Evolutionary conservation across 1,284 basidiomycete genomes (phyloP), one percentile per base, ranked within the genome.

Genomic region (Fistulina hepatica): DNA sequence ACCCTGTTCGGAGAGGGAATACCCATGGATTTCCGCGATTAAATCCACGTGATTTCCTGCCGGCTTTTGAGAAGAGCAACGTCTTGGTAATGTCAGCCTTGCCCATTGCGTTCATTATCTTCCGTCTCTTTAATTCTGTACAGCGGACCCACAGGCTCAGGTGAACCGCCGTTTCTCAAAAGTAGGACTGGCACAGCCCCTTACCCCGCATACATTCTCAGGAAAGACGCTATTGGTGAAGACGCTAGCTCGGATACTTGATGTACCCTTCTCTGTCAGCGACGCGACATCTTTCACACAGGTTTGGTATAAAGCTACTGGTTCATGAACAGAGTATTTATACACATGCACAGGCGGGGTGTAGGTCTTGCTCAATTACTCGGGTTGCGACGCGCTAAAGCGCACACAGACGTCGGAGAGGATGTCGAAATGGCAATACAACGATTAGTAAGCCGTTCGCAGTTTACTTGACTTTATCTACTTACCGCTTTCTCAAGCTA

Each of bases 361-460:
- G 20, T 26, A 3, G n/a, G 26, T 25, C 13, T 10, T 13, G 22
- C 34, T 23, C 13, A 21, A 25, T n/a, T 3, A 12, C 16, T 13
- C 17, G 15, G 25, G 9, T 17, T 15, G 15, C 21, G 21, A 24
- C 36, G 16, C 22, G 9, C 24, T 19, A 22, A 28, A 13, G 30
- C 6, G 15, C 21, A 4, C 25, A n/a, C 3, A 33, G 13, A 94
- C 59, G 86, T 95, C 26, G 91, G 91, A 47, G 92, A 94, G 51
- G 92, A 95, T 53, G 92, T 93, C 2, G 92, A 95, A 46, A 83
- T 81, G 64, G 81, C 84, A 34, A 76, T 95, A 22, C 77, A 90
- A 41, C 70, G 91, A 44, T 61, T 95, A 46, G 84, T 81, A 48
- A 52, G 65, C 52, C 13, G 31, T 6, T 36, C 13, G 34, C 11